Evolutionary conservation across 2,329 filamentous ascomycete species (phyloP).

Genomic region (Aspergillus fischeri): DNA sequence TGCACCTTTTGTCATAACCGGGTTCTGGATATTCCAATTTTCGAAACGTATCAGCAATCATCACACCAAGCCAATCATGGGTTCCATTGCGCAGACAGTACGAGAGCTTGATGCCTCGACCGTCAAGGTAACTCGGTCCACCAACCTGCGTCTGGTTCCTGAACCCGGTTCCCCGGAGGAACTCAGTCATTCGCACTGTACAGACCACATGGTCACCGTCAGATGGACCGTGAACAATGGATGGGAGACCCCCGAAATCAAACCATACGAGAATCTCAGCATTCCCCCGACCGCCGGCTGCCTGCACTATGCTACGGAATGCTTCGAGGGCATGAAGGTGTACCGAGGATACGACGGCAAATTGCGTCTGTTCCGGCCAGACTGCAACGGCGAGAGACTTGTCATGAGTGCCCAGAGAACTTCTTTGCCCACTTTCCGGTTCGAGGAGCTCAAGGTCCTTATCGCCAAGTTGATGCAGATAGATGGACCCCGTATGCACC

Average conservation of each 20-base stretch:
- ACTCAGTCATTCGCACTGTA: slow-evolving; percentile 47
- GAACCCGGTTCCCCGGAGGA: slow-evolving; percentile 38
- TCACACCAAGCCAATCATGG: slow-evolving; percentile 19
- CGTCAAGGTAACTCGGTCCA: slow-evolving; percentile 36
- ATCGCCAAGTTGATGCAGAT: slow-evolving; percentile 67
- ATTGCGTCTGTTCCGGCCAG: slow-evolving; percentile 72
- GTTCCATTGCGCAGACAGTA: slow-evolving; percentile 24
- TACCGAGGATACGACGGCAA: slow-evolving; percentile 65
- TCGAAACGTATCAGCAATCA: background rate
- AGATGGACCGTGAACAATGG: slow-evolving; percentile 62
- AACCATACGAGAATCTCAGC: slow-evolving; percentile 70
- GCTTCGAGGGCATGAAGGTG: slow-evolving; percentile 82
- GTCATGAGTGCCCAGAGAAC: slow-evolving; percentile 56
- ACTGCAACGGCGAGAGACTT: slow-evolving; percentile 66
- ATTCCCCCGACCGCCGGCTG: slow-evolving; percentile 77
- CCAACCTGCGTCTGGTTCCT: slow-evolving; percentile 34
- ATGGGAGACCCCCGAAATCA: slow-evolving; percentile 70
- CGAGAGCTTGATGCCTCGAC: slow-evolving; percentile 39
- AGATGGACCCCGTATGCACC: slow-evolving; percentile 54
- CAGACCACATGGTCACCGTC: slow-evolving; percentile 84
- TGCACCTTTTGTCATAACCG: background rate
- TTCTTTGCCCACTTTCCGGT: slow-evolving; percentile 69
- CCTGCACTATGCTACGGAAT: slow-evolving; percentile 86
- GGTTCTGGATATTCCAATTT: background rate
- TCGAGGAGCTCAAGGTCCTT: slow-evolving; percentile 68